These are phyloP conservation scores for Cyphellophora europaea DNA, from an alignment of 2,329 filamentous ascomycete species.

Conservation along the genomic window DNA sequence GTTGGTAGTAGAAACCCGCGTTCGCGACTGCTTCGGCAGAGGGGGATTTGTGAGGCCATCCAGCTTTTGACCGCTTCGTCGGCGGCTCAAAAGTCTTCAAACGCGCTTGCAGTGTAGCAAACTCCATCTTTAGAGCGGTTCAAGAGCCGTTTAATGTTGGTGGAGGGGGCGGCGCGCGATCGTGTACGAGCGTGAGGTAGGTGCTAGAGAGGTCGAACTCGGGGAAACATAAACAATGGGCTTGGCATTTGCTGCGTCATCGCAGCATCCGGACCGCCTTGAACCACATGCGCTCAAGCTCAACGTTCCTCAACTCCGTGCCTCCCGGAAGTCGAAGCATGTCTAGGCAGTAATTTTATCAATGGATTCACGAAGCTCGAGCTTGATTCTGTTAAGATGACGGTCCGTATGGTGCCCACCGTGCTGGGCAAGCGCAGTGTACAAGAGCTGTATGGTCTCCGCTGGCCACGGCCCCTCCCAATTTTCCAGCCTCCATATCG, in stretches of 20 bases:
- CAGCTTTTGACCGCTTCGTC: slow-evolving; percentile 47
- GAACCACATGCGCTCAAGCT: too few species aligned
- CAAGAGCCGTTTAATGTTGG: too few species aligned
- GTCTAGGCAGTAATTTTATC: too few species aligned
- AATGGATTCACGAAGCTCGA: too few species aligned
- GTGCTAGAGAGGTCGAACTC: too few species aligned
- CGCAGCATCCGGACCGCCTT: too few species aligned
- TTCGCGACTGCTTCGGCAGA: slow-evolving; percentile 67
- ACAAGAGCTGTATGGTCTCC: slow-evolving; percentile 14
- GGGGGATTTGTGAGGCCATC: slow-evolving; percentile 71
- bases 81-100: slow-evolving; percentile 67
- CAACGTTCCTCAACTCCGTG: too few species aligned
- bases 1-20: slow-evolving; percentile 85
- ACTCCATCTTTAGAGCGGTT: slow-evolving; percentile 18
- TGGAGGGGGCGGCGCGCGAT: too few species aligned
- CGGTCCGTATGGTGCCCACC: slow-evolving; percentile 15
- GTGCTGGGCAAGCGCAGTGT: slow-evolving; percentile 19
- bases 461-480: slow-evolving; percentile 4
- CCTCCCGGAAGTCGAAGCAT: too few species aligned
- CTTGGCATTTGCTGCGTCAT: neutral
- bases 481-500: slow-evolving; percentile 4
- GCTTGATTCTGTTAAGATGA: too few species aligned
- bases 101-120: slow-evolving; percentile 60
- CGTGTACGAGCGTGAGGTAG: too few species aligned
- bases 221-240: slow-evolving; percentile 1